Base-by-base conservation (phyloP, 208 protist species). In the Acanthamoeba culbertsoni region DNA sequence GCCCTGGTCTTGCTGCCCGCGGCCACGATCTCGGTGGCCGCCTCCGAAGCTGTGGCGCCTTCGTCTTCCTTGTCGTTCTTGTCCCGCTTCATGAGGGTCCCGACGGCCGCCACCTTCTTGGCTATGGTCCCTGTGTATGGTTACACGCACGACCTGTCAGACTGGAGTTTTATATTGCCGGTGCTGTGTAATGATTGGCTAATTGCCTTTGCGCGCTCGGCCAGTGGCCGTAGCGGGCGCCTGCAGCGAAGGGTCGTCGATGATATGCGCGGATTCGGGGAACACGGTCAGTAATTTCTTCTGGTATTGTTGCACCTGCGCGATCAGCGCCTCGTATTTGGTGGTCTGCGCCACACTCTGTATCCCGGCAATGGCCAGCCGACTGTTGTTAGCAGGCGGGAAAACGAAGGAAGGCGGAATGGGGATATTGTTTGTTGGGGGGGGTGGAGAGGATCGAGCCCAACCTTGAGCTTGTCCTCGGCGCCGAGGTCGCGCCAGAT, bases 401-500 rank as follows among this genome's bases (percentile, higher is more conserved):
- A 77, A 12, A 77, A 31, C 2, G n/a, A 23, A 18, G 65, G n/a
- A 77, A 46, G 65, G n/a, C 2, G 16, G 65, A 77, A 42, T 59
- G 51, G 16, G 51, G 23, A n/a, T 14, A 59, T 59, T 23, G 51
- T 14, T 59, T 59, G 51, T n/a, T 59, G 51, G 23, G 23, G 14
- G 51, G 14, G 28, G 12, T 71, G 35, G 35, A 4, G 18, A 75
- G n/a, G 12, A 40, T 37, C 7, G 35, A 6, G 8, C 8, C 1
- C 12, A 55, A 77, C 86, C 86, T 57, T 71, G 18, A 92, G 28
- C 26, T 71, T 92, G 28, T 71, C 62, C 63, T 92, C 86, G 1
- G 48, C 48, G 62, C 63, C 86, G 2, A 92, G 55, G 37, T 92
- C 86, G 14, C 62, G 37, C 86, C 86, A 92, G 16, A 92, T 28